phyloP scores from a whole-genome alignment of 495 filamentous ascomycete species.

The Aspergillus panamensis region DNA sequence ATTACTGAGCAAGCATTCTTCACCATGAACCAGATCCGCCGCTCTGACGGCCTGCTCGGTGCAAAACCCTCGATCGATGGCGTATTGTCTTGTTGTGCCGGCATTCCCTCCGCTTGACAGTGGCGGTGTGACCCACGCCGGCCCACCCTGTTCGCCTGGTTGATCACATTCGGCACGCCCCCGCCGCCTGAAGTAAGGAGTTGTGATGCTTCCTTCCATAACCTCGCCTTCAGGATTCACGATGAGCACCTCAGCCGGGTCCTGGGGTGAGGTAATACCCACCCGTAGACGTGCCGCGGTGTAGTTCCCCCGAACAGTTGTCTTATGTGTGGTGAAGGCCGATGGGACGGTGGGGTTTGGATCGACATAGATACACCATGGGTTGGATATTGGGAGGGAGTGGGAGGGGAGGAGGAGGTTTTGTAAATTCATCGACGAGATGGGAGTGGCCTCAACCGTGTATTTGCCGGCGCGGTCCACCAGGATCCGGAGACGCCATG shows the following conservation, averaged over 20 bases:
- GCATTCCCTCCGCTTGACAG: constrained; percentile 67
- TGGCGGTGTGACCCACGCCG: constrained; percentile 42
- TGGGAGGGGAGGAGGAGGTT: constrained; percentile 52
- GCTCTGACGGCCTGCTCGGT: constrained; percentile 56
- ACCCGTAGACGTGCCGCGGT: constrained; percentile 56
- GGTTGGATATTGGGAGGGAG: constrained; percentile 3
- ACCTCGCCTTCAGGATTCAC: constrained; percentile 63
- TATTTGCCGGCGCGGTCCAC: constrained; percentile 49
- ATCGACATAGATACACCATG: constrained; percentile 58
- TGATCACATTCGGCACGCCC: not conserved
- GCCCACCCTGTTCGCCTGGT: not conserved
- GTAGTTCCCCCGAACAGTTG: constrained; percentile 63
- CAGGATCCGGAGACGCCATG: constrained; percentile 53
- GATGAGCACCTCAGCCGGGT: constrained; percentile 68
- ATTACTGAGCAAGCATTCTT: constrained; percentile 82
- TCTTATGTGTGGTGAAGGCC: constrained; percentile 72
- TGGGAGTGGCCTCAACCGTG: constrained; percentile 46
- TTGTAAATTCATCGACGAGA: constrained; percentile 44
- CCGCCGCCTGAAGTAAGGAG: constrained; percentile 69
- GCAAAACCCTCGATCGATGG: constrained; percentile 60
- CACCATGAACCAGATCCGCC: constrained; percentile 61
- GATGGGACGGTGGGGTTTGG: constrained; percentile 48
- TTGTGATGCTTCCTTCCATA: constrained; percentile 85
- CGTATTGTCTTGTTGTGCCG: constrained; percentile 80
- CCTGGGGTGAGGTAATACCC: constrained; percentile 47